Percentiles rank a stretch among this genome's conserved stretches.
phyloP scores from a whole-genome alignment of 805 yeast species.

The Starmera pachycereana region DNA sequence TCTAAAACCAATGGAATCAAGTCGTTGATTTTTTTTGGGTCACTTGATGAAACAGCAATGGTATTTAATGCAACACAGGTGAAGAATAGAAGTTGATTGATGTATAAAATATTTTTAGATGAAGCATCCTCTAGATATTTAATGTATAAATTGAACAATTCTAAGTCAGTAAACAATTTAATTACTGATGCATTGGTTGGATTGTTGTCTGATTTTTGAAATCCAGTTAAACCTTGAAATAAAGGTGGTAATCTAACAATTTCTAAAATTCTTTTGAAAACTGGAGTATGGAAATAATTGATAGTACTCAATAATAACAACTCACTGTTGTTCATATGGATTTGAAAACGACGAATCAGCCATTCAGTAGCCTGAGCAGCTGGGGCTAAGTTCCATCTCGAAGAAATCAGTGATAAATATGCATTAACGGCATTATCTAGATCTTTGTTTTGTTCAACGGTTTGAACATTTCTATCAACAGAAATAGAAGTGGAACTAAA shows the following conservation, averaged over 20 bases:
- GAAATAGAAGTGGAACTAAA: slow-evolving; percentile 75
- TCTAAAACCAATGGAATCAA: slow-evolving; percentile 50
- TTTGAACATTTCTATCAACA: slow-evolving; percentile 76
- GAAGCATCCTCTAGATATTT: slow-evolving; percentile 36
- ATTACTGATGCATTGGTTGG: slow-evolving; percentile 64
- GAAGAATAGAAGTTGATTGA: slow-evolving; percentile 68
- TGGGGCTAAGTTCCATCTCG: slow-evolving; percentile 66
- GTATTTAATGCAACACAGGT: slow-evolving; percentile 61
- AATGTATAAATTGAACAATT: slow-evolving; percentile 57
- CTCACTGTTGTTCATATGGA: slow-evolving; percentile 76
- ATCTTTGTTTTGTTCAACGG: slow-evolving; percentile 65
- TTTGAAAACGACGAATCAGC: slow-evolving; percentile 85
- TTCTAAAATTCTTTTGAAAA: slow-evolving; percentile 67
- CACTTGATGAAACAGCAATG: slow-evolving; percentile 42
- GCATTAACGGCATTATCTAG: slow-evolving; percentile 66
- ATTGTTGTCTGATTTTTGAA: slow-evolving; percentile 48
- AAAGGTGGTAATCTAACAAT: slow-evolving; percentile 71
- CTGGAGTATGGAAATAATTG: slow-evolving; percentile 69
- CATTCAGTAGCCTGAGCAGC: slow-evolving; percentile 84
- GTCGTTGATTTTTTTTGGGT: slow-evolving; percentile 33
- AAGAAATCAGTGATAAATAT: slow-evolving; percentile 64
- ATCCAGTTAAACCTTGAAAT: slow-evolving; percentile 60
- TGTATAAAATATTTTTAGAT: slow-evolving; percentile 45
- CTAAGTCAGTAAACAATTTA: slow-evolving; percentile 64
- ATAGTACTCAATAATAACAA: slow-evolving; percentile 56